A percentile compares a stretch with the other conserved stretches of the same genome.
phyloP scores from a whole-genome alignment of 1,139 yeast species.

The Yamadazyma trypodendri region DNA sequence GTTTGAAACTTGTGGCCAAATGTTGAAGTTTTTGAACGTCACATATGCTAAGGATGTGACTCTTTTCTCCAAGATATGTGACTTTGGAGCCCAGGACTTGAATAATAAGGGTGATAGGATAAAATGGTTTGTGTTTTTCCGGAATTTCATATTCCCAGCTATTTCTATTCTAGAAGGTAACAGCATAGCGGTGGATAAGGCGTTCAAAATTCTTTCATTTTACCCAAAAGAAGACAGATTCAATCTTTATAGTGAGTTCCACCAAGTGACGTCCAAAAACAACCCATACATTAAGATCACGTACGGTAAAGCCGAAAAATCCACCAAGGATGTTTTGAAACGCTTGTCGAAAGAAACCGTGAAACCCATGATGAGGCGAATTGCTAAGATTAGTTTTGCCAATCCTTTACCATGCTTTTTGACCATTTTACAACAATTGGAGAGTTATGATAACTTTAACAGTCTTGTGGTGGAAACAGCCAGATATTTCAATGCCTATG shows the following conservation, averaged over 20 bases:
- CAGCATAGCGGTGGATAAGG: slow-evolving; percentile 61
- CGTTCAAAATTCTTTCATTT: slow-evolving; percentile 51
- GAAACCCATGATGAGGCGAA: slow-evolving; percentile 68
- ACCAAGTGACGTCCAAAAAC: slow-evolving; percentile 55
- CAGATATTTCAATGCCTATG: slow-evolving; percentile 69
- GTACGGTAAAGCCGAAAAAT: slow-evolving; percentile 71
- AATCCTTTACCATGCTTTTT: slow-evolving; percentile 80
- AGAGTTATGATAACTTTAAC: slow-evolving; percentile 87
- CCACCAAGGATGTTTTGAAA: slow-evolving; percentile 77
- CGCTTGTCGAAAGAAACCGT: slow-evolving; percentile 87
- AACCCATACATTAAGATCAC: slow-evolving; percentile 61
- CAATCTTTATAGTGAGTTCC: slow-evolving; percentile 80
- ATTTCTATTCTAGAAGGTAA: slow-evolving; percentile 61
- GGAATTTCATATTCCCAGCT: slow-evolving; percentile 69
- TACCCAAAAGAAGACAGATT: slow-evolving; percentile 68
- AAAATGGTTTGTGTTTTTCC: slow-evolving; percentile 61
- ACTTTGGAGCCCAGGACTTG: slow-evolving; percentile 50
- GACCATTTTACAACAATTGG: slow-evolving; percentile 69
- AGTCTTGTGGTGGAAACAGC: slow-evolving; percentile 80
- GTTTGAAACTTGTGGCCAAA: slow-evolving; percentile 43
- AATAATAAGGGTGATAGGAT: slow-evolving; percentile 23
- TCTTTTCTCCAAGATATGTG: slow-evolving; percentile 59
- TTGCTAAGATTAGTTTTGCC: slow-evolving; percentile 73
- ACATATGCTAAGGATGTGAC: slow-evolving; percentile 49
- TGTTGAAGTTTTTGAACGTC: slow-evolving; percentile 57